These are phyloP conservation scores for Acanthamoeba triangularis DNA, from an alignment of 208 protist genomes.

Conservation along the genomic window DNA sequence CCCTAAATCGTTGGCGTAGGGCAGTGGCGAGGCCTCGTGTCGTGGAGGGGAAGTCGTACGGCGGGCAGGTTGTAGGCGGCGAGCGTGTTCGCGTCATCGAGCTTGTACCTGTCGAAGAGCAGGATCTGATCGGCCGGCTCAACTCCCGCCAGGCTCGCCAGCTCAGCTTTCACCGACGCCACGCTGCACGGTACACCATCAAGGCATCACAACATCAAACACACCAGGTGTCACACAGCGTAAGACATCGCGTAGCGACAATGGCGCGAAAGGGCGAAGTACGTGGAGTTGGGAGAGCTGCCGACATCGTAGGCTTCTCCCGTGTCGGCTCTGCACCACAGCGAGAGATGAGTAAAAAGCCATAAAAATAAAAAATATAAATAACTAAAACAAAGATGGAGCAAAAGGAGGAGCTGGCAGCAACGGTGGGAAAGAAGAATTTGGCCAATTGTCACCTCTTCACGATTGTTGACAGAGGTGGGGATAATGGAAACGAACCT, in stretches of 20 bases:
- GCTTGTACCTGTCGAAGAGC: conserved; percentile 22
- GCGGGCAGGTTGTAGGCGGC: conserved; percentile 14
- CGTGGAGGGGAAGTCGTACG: background rate
- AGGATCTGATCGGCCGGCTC: conserved; percentile 41
- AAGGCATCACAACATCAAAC: background rate
- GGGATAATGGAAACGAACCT: background rate
- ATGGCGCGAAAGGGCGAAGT: background rate
- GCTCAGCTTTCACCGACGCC: background rate
- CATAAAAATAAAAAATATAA: background rate
- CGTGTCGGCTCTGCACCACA: conserved; percentile 9
- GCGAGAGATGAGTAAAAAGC: background rate
- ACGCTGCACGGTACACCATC: background rate
- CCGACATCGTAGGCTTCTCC: conserved; percentile 6
- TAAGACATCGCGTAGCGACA: background rate
- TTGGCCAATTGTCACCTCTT: background rate
- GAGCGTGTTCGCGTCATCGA: conserved; percentile 10
- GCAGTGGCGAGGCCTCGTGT: background rate
- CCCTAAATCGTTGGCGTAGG: background rate
- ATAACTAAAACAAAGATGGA: background rate
- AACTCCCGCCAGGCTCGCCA: background rate
- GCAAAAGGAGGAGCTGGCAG: background rate
- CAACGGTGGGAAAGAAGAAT: too few species aligned
- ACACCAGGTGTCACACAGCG: background rate
- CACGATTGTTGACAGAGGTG: background rate
- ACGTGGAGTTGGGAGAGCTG: conserved; percentile 63